Percentiles rank a stretch among this genome's conserved stretches.
Conservation (phyloP, 331 rosid genomes). For the Dryas integrifolia region DNA sequence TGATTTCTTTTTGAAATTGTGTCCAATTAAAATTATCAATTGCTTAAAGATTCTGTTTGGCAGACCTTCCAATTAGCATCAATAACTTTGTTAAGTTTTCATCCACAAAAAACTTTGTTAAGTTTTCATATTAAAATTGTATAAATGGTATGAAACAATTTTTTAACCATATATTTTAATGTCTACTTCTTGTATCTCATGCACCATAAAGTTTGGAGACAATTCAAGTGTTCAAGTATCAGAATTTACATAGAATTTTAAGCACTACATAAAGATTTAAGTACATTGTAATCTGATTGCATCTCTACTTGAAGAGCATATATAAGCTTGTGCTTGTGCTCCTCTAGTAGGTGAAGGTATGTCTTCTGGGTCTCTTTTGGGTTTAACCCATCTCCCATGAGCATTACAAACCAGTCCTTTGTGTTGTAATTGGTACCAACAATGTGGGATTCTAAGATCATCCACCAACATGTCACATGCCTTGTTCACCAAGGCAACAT, state of each 20-base stretch:
- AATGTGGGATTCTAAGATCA: conserved; percentile 53
- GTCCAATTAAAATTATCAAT: no score
- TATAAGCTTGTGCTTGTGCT: conserved; percentile 11
- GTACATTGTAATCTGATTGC: conserved; percentile 23
- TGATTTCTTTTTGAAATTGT: no score
- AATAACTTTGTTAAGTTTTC: no score
- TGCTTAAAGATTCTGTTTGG: no score
- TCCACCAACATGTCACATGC: conserved; percentile 59
- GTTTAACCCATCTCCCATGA: conserved; percentile 76
- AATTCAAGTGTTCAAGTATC: neutral
- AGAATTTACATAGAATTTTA: neutral
- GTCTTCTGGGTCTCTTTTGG: conserved; percentile 55
- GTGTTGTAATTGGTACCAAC: conserved; percentile 63
- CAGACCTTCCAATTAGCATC: no score
- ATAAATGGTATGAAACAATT: no score
- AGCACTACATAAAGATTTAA: conserved; percentile 6
- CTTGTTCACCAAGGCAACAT: conserved; percentile 65
- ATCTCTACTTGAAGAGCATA: conserved; percentile 21
- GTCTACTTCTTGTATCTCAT: no score
- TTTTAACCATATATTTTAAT: no score
- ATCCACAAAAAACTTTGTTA: no score
- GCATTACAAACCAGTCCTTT: conserved; percentile 57
- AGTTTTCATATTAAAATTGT: no score
- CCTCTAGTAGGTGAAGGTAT: conserved; percentile 56
- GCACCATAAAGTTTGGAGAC: no score